Percentiles rank a stretch among this genome's conserved stretches.
Conservation (phyloP, 345 rosid species). For the Acer campestre region DNA sequence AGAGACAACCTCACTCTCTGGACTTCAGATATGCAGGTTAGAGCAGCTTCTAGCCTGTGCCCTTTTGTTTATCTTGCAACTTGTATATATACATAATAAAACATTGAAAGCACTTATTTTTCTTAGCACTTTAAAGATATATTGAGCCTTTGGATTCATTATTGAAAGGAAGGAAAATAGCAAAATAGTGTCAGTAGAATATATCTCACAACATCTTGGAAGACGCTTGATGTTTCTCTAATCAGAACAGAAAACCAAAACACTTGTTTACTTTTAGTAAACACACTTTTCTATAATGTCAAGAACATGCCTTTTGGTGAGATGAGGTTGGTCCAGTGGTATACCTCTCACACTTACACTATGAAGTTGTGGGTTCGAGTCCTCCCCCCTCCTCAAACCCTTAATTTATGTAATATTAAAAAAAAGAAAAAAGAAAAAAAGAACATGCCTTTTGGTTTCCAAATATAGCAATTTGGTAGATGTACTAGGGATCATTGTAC, state of each 20-base stretch:
- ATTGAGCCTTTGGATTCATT: not conserved
- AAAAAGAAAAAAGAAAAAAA: too few relatives aligned
- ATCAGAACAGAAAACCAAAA: not conserved
- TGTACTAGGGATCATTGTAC: not conserved
- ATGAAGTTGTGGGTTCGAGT: too few relatives aligned
- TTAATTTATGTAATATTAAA: too few relatives aligned
- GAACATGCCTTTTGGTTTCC: not conserved
- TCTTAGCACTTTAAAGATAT: not conserved
- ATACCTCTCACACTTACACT: too few relatives aligned
- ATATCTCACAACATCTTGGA: not conserved
- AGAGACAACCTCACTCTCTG: slow-evolving; percentile 65
- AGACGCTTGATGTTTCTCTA: not conserved
- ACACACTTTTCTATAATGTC: not conserved
- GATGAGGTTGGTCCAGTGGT: too few relatives aligned
- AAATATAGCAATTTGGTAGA: not conserved
- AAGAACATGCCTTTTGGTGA: not conserved
- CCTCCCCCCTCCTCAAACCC: too few relatives aligned
- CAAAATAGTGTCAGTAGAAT: not conserved
- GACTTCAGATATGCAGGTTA: slow-evolving; percentile 72
- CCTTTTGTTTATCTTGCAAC: not conserved
- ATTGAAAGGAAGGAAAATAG: not conserved
- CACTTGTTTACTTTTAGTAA: not conserved
- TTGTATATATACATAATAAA: not conserved
- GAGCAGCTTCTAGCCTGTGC: not conserved
- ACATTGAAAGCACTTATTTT: not conserved